A percentile compares a stretch with the other conserved stretches of the same genome.
Evolutionary conservation across 306 rosid species (phyloP).

Genomic region (Sicyos edulis): DNA sequence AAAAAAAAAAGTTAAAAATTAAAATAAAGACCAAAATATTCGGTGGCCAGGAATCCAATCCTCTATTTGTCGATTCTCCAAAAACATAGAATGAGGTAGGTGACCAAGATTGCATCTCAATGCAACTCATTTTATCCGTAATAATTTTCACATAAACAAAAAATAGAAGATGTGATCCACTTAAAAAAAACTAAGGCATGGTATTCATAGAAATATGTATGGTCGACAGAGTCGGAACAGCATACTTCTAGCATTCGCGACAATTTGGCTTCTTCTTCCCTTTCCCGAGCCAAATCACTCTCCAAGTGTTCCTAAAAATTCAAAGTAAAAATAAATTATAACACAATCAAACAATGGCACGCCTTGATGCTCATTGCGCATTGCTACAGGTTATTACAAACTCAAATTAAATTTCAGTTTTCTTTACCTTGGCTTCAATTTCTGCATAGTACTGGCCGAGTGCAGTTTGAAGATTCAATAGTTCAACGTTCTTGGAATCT

Average conservation of each 20-base stretch:
- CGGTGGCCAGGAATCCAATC: neutral
- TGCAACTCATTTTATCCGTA: neutral
- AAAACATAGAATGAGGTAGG: neutral
- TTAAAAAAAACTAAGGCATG: too few species aligned
- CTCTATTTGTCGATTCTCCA: neutral
- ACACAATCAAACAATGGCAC: neutral
- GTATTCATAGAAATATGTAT: neutral
- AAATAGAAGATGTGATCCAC: neutral
- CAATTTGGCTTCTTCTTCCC: conserved; percentile 63
- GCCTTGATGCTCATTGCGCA: neutral
- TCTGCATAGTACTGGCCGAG: conserved; percentile 98
- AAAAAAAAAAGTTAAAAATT: too few species aligned
- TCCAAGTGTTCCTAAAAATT: conserved; percentile 70
- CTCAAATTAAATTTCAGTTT: conserved; percentile 16
- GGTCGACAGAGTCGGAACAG: neutral
- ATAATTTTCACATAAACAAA: neutral
- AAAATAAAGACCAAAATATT: neutral
- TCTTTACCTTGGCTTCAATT: conserved; percentile 90
- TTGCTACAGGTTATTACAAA: neutral
- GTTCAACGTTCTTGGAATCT: conserved; percentile 79
- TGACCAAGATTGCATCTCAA: neutral
- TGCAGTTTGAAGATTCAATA: conserved; percentile 86
- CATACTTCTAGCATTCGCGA: conserved; percentile 60
- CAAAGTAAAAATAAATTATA: neutral
- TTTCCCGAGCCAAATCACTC: conserved; percentile 63